A percentile compares a stretch with the other conserved stretches of the same genome.
These are phyloP conservation scores for Phytophthora colocasiae DNA, from an alignment of 352 stramenopile genomes.

Conservation along the genomic window DNA sequence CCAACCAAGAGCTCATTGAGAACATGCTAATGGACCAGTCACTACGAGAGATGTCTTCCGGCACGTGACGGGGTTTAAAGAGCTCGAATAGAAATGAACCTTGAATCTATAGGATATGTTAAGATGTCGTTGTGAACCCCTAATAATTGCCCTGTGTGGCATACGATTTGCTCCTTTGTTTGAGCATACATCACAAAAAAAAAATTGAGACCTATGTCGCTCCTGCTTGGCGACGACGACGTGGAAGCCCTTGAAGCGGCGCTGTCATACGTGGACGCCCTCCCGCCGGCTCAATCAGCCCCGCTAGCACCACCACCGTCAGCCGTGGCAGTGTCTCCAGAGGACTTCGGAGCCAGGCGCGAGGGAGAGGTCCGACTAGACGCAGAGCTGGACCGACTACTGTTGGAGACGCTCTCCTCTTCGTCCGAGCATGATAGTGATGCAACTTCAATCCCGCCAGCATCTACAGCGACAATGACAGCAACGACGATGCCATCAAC, in stretches of 20 bases:
- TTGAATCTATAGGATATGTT: too few relatives aligned
- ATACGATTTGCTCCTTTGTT: not conserved
- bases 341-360: not conserved
- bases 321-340: not conserved
- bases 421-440: constrained; percentile 26
- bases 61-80: not conserved
- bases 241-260: constrained; percentile 36
- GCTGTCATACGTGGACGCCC: constrained; percentile 34
- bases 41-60: constrained; percentile 9
- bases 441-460: constrained; percentile 1
- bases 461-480: constrained; percentile 1
- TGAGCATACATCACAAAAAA: not conserved
- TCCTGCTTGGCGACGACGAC: constrained; percentile 41
- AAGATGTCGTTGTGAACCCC: too few relatives aligned
- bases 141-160: too few relatives aligned
- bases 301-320: not conserved
- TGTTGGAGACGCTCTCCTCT: constrained; percentile 33
- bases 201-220: constrained; percentile 11
- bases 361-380: constrained; percentile 28
- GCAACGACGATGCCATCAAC: not conserved
- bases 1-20: constrained; percentile 47
- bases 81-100: constrained; percentile 6
- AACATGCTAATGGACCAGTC: constrained; percentile 49
- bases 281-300: not conserved
- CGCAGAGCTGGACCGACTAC: constrained; percentile 33